Evolutionary conservation across 352 stramenopile species (phyloP).

Genomic region (Thraustochytrium sp.): DNA sequence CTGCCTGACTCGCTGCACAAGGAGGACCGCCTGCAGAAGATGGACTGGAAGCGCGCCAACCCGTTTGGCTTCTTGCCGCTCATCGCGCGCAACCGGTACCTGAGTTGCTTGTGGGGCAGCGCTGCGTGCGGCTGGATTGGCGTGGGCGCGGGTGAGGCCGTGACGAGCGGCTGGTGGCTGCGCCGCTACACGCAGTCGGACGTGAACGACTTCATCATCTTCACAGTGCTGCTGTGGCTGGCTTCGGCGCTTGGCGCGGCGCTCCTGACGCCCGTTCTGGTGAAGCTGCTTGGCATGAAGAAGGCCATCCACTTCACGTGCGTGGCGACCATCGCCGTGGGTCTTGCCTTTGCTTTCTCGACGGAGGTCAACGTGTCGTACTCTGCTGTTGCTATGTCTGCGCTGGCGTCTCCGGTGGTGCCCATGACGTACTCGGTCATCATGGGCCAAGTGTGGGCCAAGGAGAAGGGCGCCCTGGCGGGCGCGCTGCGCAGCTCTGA

Average conservation of each 20-base stretch:
- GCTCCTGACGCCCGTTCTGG: conserved; percentile 21
- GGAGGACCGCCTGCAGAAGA: conserved; percentile 15
- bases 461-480: conserved; percentile 38
- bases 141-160: conserved; percentile 31
- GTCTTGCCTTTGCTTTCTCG: conserved; percentile 30
- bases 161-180: conserved; percentile 45
- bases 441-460: conserved; percentile 32
- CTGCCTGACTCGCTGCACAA: conserved; percentile 43
- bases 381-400: conserved; percentile 35
- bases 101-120: conserved; percentile 31
- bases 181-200: conserved; percentile 33
- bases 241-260: conserved; percentile 28
- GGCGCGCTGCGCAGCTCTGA: conserved; percentile 44
- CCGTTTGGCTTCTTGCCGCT: conserved; percentile 45
- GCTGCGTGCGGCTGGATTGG: conserved; percentile 34
- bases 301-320: conserved; percentile 9
- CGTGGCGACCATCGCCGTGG: conserved; percentile 27
- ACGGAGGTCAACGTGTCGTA: conserved; percentile 38
- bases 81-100: conserved; percentile 18
- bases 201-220: conserved; percentile 36
- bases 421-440: conserved; percentile 15
- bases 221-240: conserved; percentile 36
- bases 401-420: conserved; percentile 26
- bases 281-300: conserved; percentile 41
- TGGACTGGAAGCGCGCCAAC: conserved; percentile 44